A percentile compares a stretch with the other conserved stretches of the same genome.
These are phyloP conservation scores for Epichloe gansuensis DNA, from an alignment of 2,329 filamentous ascomycete species.

Conservation along the genomic window DNA sequence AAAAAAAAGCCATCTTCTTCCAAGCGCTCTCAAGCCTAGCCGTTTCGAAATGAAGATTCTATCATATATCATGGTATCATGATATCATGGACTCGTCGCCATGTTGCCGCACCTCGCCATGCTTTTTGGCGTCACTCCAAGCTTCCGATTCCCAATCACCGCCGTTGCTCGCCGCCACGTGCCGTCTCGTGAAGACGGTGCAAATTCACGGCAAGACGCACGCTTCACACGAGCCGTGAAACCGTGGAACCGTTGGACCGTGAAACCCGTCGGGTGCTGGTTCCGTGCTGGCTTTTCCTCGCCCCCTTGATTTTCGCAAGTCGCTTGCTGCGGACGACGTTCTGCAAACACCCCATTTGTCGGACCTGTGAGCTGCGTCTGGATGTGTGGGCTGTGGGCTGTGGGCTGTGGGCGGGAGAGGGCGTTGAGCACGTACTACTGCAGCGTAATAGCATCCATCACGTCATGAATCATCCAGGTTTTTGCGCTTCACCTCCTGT, in stretches of 20 bases:
- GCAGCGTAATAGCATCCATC: neutral
- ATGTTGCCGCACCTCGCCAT: neutral
- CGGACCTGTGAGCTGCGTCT: neutral
- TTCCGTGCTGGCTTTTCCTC: too few relatives aligned
- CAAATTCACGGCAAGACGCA: too few relatives aligned
- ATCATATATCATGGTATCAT: neutral
- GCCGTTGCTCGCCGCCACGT: neutral
- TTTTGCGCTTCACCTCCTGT: too few relatives aligned
- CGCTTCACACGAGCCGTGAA: too few relatives aligned
- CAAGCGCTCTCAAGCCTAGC: too few relatives aligned
- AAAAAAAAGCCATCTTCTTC: neutral
- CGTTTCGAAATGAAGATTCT: too few relatives aligned
- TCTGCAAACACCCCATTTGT: neutral
- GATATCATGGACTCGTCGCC: neutral
- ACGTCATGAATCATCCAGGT: neutral
- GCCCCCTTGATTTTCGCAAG: too few relatives aligned
- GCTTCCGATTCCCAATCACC: neutral
- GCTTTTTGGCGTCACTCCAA: neutral
- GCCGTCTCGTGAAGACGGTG: too few relatives aligned
- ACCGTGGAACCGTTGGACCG: too few relatives aligned
- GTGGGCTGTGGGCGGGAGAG: neutral
- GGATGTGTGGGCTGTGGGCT: neutral
- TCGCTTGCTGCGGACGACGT: neutral
- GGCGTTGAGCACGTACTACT: neutral
- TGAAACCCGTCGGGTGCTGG: too few relatives aligned